Percentiles rank a stretch among this genome's conserved stretches.
Evolutionary conservation across 169 alveolate genomes (phyloP).

Genomic region (Condylostoma magnum): DNA sequence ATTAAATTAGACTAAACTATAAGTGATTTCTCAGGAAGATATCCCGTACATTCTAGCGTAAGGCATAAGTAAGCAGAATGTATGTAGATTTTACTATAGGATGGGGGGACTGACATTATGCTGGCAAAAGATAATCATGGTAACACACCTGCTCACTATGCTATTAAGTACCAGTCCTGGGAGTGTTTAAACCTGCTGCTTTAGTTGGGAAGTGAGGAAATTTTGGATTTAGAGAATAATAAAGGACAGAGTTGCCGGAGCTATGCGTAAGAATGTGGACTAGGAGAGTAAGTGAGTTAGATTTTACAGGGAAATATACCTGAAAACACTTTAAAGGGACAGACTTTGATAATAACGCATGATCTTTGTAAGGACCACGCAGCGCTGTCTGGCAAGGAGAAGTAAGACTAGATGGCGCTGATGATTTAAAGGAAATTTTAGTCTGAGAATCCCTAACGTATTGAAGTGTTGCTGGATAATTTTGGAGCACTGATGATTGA

Average conservation of each 20-base stretch:
- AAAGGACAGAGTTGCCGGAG: constrained; percentile 7
- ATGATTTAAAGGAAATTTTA: background rate
- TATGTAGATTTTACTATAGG: background rate
- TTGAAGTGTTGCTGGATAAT: background rate
- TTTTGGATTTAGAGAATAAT: background rate
- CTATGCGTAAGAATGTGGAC: constrained; percentile 8
- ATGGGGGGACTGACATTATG: constrained; percentile 15
- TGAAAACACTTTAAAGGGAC: no score
- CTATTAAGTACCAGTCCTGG: constrained; percentile 18
- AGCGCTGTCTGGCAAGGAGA: background rate
- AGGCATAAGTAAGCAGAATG: constrained; percentile 3
- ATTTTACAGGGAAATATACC: background rate
- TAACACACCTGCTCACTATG: constrained; percentile 10
- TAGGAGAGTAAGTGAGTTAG: background rate
- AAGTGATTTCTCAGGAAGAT: constrained; percentile 14
- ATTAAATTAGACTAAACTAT: no score
- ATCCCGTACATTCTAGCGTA: constrained; percentile 7
- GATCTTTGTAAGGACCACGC: constrained; percentile 16
- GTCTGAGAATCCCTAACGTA: constrained; percentile 15
- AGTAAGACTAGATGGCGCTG: background rate
- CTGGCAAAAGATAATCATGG: background rate
- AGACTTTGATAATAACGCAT: constrained; percentile 7
- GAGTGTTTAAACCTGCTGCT: constrained; percentile 5
- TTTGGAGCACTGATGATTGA: background rate
- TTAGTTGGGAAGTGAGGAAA: background rate